Conservation (phyloP, 2,329 filamentous ascomycete genomes). For the Aspergillus sojae region DNA sequence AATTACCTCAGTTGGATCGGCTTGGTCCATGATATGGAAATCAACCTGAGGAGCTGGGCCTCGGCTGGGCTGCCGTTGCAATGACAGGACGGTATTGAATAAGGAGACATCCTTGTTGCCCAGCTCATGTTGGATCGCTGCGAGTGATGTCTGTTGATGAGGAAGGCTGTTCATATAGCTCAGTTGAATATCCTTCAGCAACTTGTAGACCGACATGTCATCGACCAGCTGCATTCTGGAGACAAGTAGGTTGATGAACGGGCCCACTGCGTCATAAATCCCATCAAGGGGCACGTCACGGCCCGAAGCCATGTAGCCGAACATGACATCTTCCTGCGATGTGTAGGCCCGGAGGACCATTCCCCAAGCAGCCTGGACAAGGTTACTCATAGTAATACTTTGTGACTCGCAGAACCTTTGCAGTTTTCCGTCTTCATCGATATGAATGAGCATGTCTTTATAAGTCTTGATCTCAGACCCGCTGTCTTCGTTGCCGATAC, state of each 20-base stretch:
- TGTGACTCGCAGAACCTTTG: slow-evolving; percentile 12
- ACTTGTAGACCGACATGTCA: neutral
- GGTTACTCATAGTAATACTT: slow-evolving; percentile 29
- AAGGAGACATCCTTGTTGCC: slow-evolving; percentile 7
- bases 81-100: slow-evolving; percentile 16
- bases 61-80: slow-evolving; percentile 3
- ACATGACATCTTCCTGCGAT: slow-evolving; percentile 40
- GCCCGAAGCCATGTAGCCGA: slow-evolving; percentile 45
- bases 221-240: slow-evolving; percentile 11
- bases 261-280: slow-evolving; percentile 42
- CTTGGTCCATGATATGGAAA: neutral
- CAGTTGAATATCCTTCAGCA: slow-evolving; percentile 1
- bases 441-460: neutral
- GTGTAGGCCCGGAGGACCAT: slow-evolving; percentile 41
- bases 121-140: slow-evolving; percentile 14
- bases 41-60: neutral
- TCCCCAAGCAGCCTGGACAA: slow-evolving; percentile 44
- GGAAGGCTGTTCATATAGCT: slow-evolving; percentile 7
- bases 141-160: slow-evolving; percentile 12
- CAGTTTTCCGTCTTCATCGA: neutral
- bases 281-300: slow-evolving; percentile 38
- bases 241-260: slow-evolving; percentile 28
- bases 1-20: neutral
- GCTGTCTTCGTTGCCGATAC: neutral
- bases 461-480: neutral